These are phyloP conservation scores for Guillardia theta DNA, from an alignment of 78 protist genomes.

Conservation along the genomic window DNA sequence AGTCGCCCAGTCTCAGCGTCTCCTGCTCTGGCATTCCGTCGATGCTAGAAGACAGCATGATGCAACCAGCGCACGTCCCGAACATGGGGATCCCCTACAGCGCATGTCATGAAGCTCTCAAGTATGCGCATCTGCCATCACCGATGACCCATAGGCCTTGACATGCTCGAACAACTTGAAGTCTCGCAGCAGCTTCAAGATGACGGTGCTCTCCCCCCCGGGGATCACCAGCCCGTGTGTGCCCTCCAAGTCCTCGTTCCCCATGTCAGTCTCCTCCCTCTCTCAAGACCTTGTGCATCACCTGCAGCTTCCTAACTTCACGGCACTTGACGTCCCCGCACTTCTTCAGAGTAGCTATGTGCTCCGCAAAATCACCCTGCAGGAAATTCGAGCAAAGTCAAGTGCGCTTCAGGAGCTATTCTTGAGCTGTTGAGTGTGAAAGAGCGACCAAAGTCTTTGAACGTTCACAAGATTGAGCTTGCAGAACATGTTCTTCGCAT, in stretches of 20 bases:
- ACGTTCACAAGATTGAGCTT: no score
- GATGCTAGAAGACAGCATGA: neutral
- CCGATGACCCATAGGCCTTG: no score
- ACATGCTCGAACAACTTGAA: no score
- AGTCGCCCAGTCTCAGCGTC: neutral
- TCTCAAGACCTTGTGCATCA: neutral
- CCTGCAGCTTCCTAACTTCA: neutral
- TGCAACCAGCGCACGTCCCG: constrained; percentile 16
- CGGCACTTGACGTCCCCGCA: neutral
- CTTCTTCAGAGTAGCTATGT: neutral
- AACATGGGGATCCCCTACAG: neutral
- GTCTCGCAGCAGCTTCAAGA: neutral
- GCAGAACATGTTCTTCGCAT: no score
- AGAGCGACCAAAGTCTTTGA: no score
- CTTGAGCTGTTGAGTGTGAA: no score
- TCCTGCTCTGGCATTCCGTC: neutral
- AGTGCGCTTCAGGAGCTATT: no score
- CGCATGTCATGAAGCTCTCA: neutral
- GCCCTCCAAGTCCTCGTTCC: no score
- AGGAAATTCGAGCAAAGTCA: neutral
- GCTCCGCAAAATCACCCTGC: neutral
- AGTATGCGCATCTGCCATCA: neutral
- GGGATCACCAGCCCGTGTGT: no score
- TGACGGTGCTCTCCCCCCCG: constrained; percentile 19
- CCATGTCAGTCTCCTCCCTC: neutral